These are phyloP conservation scores for Pseudogymnoascus sp. DNA, from an alignment of 2,329 filamentous ascomycete genomes.

Conservation along the genomic window DNA sequence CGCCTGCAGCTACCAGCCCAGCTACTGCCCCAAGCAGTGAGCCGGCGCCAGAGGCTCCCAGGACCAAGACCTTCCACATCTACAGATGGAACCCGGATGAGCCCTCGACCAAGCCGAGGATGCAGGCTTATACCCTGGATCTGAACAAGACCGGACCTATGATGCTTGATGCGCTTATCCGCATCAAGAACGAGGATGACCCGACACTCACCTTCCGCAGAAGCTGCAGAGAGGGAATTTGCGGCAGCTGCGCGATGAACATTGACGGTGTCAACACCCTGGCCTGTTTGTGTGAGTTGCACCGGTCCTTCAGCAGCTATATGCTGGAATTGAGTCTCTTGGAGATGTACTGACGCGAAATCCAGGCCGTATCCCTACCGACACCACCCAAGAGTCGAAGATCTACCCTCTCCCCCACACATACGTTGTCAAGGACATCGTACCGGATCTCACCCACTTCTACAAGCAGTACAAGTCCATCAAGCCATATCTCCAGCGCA, in stretches of 20 bases:
- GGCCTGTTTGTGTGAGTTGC: conserved; percentile 82
- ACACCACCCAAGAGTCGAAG: conserved; percentile 71
- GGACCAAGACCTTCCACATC: conserved; percentile 92
- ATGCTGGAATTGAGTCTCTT: background rate
- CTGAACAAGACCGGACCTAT: conserved; percentile 99
- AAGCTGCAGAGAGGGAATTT: conserved; percentile 96
- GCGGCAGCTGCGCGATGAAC: conserved; percentile 98
- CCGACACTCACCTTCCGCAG: conserved; percentile 92
- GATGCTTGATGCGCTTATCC: conserved; percentile 91
- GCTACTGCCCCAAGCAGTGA: conserved; percentile 32
- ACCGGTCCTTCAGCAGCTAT: conserved; percentile 1
- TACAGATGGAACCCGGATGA: conserved; percentile 98
- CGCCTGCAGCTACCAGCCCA: conserved; percentile 17
- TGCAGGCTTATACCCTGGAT: conserved; percentile 92
- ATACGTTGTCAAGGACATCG: conserved; percentile 98
- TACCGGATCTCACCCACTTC: conserved; percentile 95
- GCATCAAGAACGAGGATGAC: conserved; percentile 98
- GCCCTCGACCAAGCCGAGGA: conserved; percentile 83
- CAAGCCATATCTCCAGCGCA: conserved; percentile 94
- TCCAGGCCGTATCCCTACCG: conserved; percentile 83
- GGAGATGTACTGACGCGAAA: conserved; percentile 23
- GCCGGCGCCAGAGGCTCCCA: conserved; percentile 49
- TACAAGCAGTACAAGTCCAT: conserved; percentile 99
- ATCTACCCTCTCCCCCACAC: conserved; percentile 98
- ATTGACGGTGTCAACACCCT: conserved; percentile 98